A percentile compares a stretch with the other conserved stretches of the same genome.
phyloP scores from a whole-genome alignment of 1,284 basidiomycete genomes.

The Apiotrichum gamsii region DNA sequence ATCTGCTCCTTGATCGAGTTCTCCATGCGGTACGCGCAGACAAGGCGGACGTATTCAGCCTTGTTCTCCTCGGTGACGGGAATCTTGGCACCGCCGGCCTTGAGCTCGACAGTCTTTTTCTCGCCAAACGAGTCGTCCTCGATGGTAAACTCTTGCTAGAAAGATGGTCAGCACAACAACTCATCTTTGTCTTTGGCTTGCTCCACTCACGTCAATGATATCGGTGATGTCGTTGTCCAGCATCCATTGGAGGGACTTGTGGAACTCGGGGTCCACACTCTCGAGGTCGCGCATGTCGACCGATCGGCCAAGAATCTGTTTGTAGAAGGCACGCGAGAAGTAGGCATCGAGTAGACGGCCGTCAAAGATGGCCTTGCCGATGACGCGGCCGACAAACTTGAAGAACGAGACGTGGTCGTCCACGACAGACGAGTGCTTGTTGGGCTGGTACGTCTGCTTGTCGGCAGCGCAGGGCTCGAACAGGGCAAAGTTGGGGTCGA shows the following conservation, averaged over 20 bases:
- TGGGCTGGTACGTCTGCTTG: constrained; percentile 89
- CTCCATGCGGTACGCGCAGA: constrained; percentile 72
- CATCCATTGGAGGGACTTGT: constrained; percentile 49
- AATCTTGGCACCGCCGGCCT: constrained; percentile 70
- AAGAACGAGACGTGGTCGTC: constrained; percentile 95
- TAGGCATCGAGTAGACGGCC: constrained; percentile 95
- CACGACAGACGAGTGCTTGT: constrained; percentile 74
- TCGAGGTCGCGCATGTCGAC: constrained; percentile 92
- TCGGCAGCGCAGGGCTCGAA: constrained; percentile 97
- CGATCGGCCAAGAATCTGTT: constrained; percentile 81
- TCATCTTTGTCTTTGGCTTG: too few relatives aligned
- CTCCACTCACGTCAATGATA: constrained; percentile 34
- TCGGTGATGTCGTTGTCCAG: constrained; percentile 47
- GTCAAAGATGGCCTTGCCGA: constrained; percentile 86
- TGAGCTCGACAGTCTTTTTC: constrained; percentile 76
- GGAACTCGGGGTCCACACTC: constrained; percentile 86
- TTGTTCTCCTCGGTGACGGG: constrained; percentile 93
- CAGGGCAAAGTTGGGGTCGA: constrained; percentile 91
- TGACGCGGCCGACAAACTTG: constrained; percentile 96
- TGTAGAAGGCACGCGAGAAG: constrained; percentile 91
- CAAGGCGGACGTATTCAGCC: constrained; percentile 88
- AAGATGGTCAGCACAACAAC: too few relatives aligned
- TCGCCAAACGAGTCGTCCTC: constrained; percentile 70
- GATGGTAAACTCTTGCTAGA: constrained; percentile 45
- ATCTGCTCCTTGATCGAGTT: constrained; percentile 97